These are phyloP conservation scores for Senna tora DNA, from an alignment of 306 rosid genomes.

Conservation along the genomic window DNA sequence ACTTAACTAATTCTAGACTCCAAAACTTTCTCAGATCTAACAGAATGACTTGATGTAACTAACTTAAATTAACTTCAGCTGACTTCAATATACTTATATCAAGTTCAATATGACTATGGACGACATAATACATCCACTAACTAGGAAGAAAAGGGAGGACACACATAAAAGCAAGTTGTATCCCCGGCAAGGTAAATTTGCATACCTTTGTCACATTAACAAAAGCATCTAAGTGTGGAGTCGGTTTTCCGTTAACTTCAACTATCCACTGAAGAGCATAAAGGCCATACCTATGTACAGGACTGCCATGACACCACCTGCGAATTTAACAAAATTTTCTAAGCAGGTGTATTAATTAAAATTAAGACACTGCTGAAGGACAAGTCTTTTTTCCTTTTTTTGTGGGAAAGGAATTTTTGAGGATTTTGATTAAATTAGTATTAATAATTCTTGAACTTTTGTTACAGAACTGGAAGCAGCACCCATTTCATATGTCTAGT, in stretches of 20 bases:
- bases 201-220: conserved; percentile 82
- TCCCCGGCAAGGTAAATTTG: background rate
- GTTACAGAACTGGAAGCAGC: background rate
- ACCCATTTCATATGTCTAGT: conserved; percentile 10
- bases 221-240: conserved; percentile 83
- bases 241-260: conserved; percentile 87
- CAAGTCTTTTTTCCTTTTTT: background rate
- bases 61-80: too few species aligned
- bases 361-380: background rate
- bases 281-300: conserved; percentile 89
- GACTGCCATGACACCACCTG: conserved; percentile 99
- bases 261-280: conserved; percentile 97
- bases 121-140: conserved; percentile 15
- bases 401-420: background rate
- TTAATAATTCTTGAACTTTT: background rate
- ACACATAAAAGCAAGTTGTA: conserved; percentile 11
- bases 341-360: conserved; percentile 1
- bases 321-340: conserved; percentile 39
- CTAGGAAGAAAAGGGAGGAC: conserved; percentile 3
- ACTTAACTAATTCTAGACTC: too few species aligned
- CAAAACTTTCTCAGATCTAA: too few species aligned
- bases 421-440: conserved; percentile 12
- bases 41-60: too few species aligned
- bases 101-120: background rate
- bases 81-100: too few species aligned